A percentile compares a stretch with the other conserved stretches of the same genome.
Conservation (phyloP, 192 early-diverging fungal species). For the Phycomyces nitens region DNA sequence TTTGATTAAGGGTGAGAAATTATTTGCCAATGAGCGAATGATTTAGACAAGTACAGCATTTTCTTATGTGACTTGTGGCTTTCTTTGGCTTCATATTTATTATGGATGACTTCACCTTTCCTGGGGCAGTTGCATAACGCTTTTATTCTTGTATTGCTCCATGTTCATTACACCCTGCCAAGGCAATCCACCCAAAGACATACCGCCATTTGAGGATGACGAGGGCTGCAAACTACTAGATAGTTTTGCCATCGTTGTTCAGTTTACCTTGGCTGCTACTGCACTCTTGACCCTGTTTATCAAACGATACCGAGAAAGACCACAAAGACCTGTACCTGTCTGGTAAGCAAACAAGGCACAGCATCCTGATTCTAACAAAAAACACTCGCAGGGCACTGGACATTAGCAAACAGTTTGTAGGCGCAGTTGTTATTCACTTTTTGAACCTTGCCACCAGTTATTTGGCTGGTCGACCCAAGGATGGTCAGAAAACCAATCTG, state of each 20-base stretch:
- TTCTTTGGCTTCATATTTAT: too few relatives aligned
- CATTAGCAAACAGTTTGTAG: constrained; percentile 72
- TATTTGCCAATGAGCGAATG: too few relatives aligned
- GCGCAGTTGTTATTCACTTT: constrained; percentile 64
- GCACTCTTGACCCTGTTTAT: constrained; percentile 68
- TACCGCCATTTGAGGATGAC: neutral
- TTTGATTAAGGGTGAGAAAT: too few relatives aligned
- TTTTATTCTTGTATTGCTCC: too few relatives aligned
- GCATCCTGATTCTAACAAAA: too few relatives aligned
- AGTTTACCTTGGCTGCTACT: constrained; percentile 59
- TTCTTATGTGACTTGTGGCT: too few relatives aligned
- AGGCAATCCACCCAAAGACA: neutral
- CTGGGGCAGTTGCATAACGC: too few relatives aligned
- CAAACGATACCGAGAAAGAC: constrained; percentile 66
- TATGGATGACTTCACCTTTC: too few relatives aligned
- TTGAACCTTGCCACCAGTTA: constrained; percentile 64
- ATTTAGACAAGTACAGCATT: too few relatives aligned
- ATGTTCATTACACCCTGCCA: neutral
- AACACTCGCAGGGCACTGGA: constrained; percentile 66
- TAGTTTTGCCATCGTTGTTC: constrained; percentile 66
- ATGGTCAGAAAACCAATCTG: constrained; percentile 53
- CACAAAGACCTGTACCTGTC: constrained; percentile 58
- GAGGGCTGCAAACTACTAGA: constrained; percentile 52
- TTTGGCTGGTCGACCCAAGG: constrained; percentile 48
- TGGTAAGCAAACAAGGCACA: constrained; percentile 54